phyloP scores from a whole-genome alignment of 2,329 filamentous ascomycete genomes.

The Sporothrix pseudoabietina region DNA sequence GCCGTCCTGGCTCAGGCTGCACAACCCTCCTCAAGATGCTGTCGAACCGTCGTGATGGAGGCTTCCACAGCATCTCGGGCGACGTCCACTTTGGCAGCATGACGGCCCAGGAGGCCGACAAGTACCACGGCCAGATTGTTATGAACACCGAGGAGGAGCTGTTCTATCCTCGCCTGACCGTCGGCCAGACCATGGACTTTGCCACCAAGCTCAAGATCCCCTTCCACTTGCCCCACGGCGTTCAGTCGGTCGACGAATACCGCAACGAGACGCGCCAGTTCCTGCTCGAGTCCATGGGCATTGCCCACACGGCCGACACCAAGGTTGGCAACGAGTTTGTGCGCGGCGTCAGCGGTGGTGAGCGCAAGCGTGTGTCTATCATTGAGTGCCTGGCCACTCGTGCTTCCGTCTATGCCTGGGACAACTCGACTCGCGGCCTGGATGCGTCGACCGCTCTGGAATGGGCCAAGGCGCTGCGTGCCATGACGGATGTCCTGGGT shows the following conservation, averaged over 20 bases:
- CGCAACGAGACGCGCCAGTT: slow-evolving; percentile 54
- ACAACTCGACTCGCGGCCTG: slow-evolving; percentile 63
- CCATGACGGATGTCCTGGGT: slow-evolving; percentile 78
- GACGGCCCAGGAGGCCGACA: slow-evolving; percentile 69
- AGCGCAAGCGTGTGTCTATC: slow-evolving; percentile 74
- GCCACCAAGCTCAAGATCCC: slow-evolving; percentile 84
- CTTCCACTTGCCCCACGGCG: slow-evolving; percentile 72
- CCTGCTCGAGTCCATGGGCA: slow-evolving; percentile 89
- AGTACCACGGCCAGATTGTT: slow-evolving; percentile 78
- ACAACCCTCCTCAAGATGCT: slow-evolving; percentile 70
- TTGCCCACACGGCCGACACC: slow-evolving; percentile 82
- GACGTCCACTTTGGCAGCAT: slow-evolving; percentile 79
- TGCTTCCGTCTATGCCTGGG: slow-evolving; percentile 72
- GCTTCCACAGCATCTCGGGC: slow-evolving; percentile 55
- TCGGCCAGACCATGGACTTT: slow-evolving; percentile 83
- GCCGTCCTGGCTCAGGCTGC: slow-evolving; percentile 72
- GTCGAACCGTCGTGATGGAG: slow-evolving; percentile 63
- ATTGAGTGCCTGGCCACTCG: slow-evolving; percentile 78
- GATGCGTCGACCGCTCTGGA: slow-evolving; percentile 60
- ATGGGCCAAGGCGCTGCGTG: slow-evolving; percentile 64
- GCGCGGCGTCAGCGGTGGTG: slow-evolving; percentile 77
- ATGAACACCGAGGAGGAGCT: slow-evolving; percentile 88
- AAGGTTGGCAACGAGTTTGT: slow-evolving; percentile 82
- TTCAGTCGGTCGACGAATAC: slow-evolving; percentile 68
- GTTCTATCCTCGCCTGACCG: slow-evolving; percentile 81